These are phyloP conservation scores for Akanthomyces uredinophilus DNA, from an alignment of 2,329 filamentous ascomycete genomes.

Conservation along the genomic window DNA sequence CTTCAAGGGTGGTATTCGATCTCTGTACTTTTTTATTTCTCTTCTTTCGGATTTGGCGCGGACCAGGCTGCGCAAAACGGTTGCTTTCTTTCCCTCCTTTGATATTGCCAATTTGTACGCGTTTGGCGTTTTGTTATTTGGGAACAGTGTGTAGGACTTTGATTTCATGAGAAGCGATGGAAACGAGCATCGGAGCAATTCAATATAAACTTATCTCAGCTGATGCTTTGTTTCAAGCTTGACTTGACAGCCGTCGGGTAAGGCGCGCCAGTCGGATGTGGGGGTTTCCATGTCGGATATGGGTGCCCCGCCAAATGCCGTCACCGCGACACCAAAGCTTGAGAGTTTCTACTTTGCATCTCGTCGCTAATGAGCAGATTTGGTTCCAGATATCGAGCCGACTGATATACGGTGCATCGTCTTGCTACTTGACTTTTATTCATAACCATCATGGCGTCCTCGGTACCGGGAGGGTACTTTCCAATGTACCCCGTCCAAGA, in stretches of 20 bases:
- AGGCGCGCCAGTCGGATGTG: conserved; percentile 5
- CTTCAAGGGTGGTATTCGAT: background rate
- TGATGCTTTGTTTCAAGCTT: background rate
- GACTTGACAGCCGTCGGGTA: background rate
- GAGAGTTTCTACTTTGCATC: background rate
- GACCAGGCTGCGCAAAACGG: background rate
- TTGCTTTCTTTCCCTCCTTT: background rate
- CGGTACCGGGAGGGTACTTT: conserved; percentile 23
- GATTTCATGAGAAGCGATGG: background rate
- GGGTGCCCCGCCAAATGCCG: conserved; percentile 4
- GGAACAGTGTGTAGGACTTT: background rate
- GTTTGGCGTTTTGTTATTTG: background rate
- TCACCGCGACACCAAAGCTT: background rate
- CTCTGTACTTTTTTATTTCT: background rate
- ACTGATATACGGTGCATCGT: background rate
- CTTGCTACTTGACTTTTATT: background rate
- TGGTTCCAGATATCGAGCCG: background rate
- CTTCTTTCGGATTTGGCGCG: background rate
- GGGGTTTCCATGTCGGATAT: conserved; percentile 4
- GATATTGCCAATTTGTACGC: background rate
- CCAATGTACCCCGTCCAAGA: conserved; percentile 28
- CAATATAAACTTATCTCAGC: background rate
- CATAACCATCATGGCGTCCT: background rate
- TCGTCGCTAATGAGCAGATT: background rate
- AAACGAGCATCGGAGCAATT: background rate